These are phyloP conservation scores for Didymella keratinophila DNA, from an alignment of 2,329 filamentous ascomycete species.

Conservation along the genomic window DNA sequence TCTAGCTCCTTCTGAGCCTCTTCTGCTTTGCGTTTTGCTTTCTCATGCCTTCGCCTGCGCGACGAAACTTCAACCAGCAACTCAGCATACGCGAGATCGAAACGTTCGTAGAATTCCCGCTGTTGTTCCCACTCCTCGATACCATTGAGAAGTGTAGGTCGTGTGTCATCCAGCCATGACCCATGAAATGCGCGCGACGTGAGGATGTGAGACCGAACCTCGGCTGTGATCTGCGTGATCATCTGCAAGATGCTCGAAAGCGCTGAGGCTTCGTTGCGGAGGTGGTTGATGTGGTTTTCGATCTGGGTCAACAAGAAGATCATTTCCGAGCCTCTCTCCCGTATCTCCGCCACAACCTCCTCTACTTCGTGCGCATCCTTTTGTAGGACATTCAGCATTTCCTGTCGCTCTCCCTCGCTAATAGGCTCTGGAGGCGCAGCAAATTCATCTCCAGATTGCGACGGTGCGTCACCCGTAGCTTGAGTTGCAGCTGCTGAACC, in stretches of 20 bases:
- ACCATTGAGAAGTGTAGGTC: slow-evolving; percentile 70
- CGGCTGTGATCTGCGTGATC: slow-evolving; percentile 71
- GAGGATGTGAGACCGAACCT: slow-evolving; percentile 70
- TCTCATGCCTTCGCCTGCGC: slow-evolving; percentile 74
- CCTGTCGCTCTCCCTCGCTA: slow-evolving; percentile 75
- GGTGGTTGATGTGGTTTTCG: slow-evolving; percentile 66
- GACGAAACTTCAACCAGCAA: slow-evolving; percentile 85
- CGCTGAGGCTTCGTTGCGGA: slow-evolving; percentile 63
- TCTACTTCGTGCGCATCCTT: slow-evolving; percentile 72
- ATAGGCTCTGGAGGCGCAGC: slow-evolving; percentile 71
- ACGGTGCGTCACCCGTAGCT: slow-evolving; percentile 48
- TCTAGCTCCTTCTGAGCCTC: slow-evolving; percentile 81
- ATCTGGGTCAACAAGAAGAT: slow-evolving; percentile 73
- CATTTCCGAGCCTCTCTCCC: slow-evolving; percentile 78
- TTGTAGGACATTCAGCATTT: slow-evolving; percentile 83
- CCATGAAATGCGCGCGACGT: slow-evolving; percentile 69
- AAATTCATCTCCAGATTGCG: slow-evolving; percentile 38
- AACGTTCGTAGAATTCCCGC: slow-evolving; percentile 84
- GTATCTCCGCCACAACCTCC: slow-evolving; percentile 71
- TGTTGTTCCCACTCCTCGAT: slow-evolving; percentile 79
- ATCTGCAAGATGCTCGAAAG: slow-evolving; percentile 70
- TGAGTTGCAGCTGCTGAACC: slow-evolving; percentile 58
- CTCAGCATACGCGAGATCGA: slow-evolving; percentile 82
- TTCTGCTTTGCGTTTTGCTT: slow-evolving; percentile 75
- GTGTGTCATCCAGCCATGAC: slow-evolving; percentile 75